phyloP scores from a whole-genome alignment of 352 stramenopile genomes.

The Pythium vanterpoolii region DNA sequence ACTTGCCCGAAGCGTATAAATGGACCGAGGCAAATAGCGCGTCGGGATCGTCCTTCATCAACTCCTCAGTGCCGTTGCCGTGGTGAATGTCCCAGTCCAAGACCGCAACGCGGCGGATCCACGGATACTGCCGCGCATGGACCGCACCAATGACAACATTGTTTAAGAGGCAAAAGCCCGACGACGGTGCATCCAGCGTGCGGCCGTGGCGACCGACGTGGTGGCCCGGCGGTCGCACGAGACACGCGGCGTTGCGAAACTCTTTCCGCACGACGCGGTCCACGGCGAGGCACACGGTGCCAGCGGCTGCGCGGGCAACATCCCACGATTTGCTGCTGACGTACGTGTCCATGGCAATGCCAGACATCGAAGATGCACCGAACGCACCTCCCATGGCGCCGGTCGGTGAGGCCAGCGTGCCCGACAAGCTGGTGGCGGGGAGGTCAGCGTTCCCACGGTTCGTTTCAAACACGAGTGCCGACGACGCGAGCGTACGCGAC shows the following conservation, averaged over 20 bases:
- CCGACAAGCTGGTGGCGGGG: conserved; percentile 26
- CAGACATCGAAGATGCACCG: conserved; percentile 55
- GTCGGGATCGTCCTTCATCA: conserved; percentile 77
- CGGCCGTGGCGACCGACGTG: conserved; percentile 85
- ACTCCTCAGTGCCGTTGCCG: conserved; percentile 97
- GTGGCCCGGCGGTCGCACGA: conserved; percentile 91
- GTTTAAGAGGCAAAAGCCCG: conserved; percentile 98
- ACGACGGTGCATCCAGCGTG: conserved; percentile 66
- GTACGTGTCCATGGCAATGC: conserved; percentile 78
- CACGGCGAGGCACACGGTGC: conserved; percentile 76
- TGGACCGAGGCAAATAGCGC: conserved; percentile 85
- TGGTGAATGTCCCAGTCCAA: conserved; percentile 99
- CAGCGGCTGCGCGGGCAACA: conserved; percentile 71
- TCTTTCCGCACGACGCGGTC: conserved; percentile 79
- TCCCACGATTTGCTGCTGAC: conserved; percentile 86
- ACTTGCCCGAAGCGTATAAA: conserved; percentile 67
- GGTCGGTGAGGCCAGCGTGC: conserved; percentile 36
- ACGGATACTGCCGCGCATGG: conserved; percentile 91
- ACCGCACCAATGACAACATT: conserved; percentile 98
- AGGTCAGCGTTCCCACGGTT: conserved; percentile 61
- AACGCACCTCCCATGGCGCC: conserved; percentile 62
- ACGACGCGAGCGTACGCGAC: conserved; percentile 10
- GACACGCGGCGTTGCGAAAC: conserved; percentile 77
- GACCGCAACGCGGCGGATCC: conserved; percentile 93
- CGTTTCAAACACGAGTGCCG: conserved; percentile 74